A percentile compares a stretch with the other conserved stretches of the same genome.
These are phyloP conservation scores for Ceratocystis cubensis DNA, from an alignment of 2,329 filamentous ascomycete species.

Conservation along the genomic window DNA sequence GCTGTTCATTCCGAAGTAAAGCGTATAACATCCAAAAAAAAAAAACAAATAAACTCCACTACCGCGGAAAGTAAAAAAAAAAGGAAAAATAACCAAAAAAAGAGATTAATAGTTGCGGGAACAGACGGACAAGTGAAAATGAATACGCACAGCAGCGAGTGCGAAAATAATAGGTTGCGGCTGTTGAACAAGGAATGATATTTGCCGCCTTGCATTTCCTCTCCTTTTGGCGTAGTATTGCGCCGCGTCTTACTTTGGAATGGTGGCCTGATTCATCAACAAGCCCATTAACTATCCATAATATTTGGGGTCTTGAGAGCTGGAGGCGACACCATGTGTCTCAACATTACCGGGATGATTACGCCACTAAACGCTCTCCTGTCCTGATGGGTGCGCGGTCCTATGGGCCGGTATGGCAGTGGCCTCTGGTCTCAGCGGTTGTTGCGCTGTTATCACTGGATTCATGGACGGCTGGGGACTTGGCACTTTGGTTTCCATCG, in stretches of 20 bases:
- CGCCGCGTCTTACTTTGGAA: no score
- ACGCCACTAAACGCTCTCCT: neutral
- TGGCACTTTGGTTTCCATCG: neutral
- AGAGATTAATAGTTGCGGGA: neutral
- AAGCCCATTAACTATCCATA: neutral
- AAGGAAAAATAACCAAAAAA: neutral
- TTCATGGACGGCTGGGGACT: neutral
- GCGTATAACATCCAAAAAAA: neutral
- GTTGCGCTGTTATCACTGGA: neutral
- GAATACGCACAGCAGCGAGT: neutral
- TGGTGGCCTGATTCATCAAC: neutral
- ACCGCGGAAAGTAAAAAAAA: neutral
- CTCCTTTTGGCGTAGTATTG: neutral
- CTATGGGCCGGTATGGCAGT: neutral
- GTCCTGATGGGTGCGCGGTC: neutral
- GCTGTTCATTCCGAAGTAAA: constrained; percentile 1
- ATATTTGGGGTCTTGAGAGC: neutral
- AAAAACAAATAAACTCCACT: neutral
- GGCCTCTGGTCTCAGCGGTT: neutral
- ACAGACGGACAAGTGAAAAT: neutral
- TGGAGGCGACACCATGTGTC: neutral
- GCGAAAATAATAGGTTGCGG: neutral
- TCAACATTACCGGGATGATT: neutral
- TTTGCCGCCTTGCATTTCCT: neutral
- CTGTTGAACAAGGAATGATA: neutral